Base-by-base conservation (phyloP, 306 rosid species). In the Prosopis cineraria region DNA sequence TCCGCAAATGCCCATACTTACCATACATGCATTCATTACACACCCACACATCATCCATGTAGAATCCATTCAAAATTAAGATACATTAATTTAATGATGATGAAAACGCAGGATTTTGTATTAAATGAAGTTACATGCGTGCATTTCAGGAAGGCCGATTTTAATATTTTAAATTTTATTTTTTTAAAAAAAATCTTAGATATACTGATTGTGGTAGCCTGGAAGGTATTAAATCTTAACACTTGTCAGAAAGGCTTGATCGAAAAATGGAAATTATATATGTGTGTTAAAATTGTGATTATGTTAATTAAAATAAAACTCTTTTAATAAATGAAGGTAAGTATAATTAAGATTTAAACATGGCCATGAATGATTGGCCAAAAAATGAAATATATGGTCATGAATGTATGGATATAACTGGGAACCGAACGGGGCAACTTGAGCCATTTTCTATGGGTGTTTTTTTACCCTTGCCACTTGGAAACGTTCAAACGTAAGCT, bases 1-100 rank as follows among this genome's bases (percentile, higher is more conserved):
- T 83, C 73, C 85, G 29, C 4, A 47, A 80, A 56, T 81, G 75
- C 86, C 89, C 91, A 70, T 77, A 30, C 33, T 52, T 20, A 3
- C 4, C 60, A 13, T 14, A 5, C 47, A 79, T 72, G 77, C 39
- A 75, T 69, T 73, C 52, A 50, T 58, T 40, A 20, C 0, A 0
- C 20, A 16, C 0, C 3, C 20, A 16, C 39, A 34, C 43, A 39
- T 20, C 80, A 81, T 82, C 50, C 68, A 74, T 83, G 73, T 20
- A 48, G 24, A n/a, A 30, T 24, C 40, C 64, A 24, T 16, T 10
- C 71, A 63, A 52, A n/a, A n/a, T n/a, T n/a, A n/a, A n/a, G n/a
- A n/a, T n/a, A n/a, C n/a, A n/a, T n/a, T n/a, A n/a, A n/a, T n/a
- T n/a, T n/a, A 4, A 16, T 45, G 33, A 24, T 29, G 13, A 56